Conservation (phyloP, 768 basidiomycete genomes). For the Tulasnella sp. region DNA sequence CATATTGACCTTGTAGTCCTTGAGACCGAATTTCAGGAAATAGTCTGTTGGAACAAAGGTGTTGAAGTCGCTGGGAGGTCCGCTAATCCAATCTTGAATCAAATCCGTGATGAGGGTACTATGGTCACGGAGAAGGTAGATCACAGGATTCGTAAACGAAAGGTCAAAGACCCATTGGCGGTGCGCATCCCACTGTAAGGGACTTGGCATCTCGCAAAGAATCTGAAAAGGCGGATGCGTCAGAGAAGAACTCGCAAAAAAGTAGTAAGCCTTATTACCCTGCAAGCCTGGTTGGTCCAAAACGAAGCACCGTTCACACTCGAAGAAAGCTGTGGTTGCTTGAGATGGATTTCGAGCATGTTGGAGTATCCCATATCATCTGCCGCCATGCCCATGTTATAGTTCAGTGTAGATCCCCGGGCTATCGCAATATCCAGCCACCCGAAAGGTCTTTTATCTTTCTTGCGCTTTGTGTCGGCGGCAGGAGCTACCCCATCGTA, state of each 20-base stretch:
- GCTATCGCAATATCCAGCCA: constrained; percentile 71
- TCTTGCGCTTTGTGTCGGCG: constrained; percentile 39
- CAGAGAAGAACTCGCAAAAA: not conserved
- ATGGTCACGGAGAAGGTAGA: constrained; percentile 86
- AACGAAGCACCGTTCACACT: constrained; percentile 86
- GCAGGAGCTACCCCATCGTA: constrained; percentile 62
- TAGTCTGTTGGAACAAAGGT: constrained; percentile 85
- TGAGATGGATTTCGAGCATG: constrained; percentile 74
- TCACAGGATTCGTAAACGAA: constrained; percentile 62
- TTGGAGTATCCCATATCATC: constrained; percentile 72
- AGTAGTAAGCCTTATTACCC: constrained; percentile 46
- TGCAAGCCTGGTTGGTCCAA: constrained; percentile 70
- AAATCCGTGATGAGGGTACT: constrained; percentile 92
- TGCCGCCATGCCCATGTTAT: constrained; percentile 77
- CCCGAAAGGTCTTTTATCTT: constrained; percentile 56
- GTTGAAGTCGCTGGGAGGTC: constrained; percentile 72
- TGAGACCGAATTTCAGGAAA: constrained; percentile 60
- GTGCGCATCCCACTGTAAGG: constrained; percentile 74
- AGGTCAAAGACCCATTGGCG: constrained; percentile 78
- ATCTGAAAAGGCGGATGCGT: constrained; percentile 32
- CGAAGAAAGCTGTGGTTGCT: constrained; percentile 70
- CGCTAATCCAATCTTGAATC: constrained; percentile 86
- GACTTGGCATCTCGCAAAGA: constrained; percentile 57
- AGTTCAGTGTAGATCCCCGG: constrained; percentile 80
- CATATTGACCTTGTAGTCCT: constrained; percentile 71